phyloP scores from a whole-genome alignment of 2,329 filamentous ascomycete genomes.

The Colletotrichum sp. region DNA sequence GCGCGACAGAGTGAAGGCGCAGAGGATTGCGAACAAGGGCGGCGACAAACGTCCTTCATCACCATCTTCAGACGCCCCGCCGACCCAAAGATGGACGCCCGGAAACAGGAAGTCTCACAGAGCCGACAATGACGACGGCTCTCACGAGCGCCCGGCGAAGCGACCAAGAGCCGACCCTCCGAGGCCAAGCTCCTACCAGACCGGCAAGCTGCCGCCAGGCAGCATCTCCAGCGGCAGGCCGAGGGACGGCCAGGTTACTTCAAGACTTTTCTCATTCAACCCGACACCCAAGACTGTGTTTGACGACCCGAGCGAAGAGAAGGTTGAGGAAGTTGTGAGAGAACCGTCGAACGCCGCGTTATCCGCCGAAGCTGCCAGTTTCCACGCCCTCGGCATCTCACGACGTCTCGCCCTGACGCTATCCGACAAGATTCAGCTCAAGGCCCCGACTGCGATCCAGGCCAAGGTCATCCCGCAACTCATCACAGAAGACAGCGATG shows the following conservation, averaged over 20 bases:
- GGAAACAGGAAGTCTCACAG: conserved; percentile 18
- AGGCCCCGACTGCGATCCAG: conserved; percentile 93
- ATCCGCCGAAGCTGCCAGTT: conserved; percentile 81
- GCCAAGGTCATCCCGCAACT: conserved; percentile 85
- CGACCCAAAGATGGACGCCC: conserved; percentile 4
- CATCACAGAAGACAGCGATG: conserved; percentile 81
- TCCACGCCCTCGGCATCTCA: conserved; percentile 85
- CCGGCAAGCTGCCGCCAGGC: conserved; percentile 39
- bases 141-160: conserved; percentile 44
- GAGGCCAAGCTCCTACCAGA: conserved; percentile 34
- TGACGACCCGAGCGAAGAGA: conserved; percentile 50
- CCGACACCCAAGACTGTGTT: conserved; percentile 72
- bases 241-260: conserved; percentile 69
- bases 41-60: conserved; percentile 30
- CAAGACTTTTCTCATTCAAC: conserved; percentile 91
- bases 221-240: conserved; percentile 31
- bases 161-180: conserved; percentile 44
- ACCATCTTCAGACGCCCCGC: conserved; percentile 26
- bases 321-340: conserved; percentile 52
- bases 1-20: conserved; percentile 85
- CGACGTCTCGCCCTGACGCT: conserved; percentile 82
- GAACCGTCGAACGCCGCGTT: conserved; percentile 92
- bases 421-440: conserved; percentile 83
- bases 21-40: conserved; percentile 57
- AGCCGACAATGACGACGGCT: conserved; percentile 31